phyloP scores from a whole-genome alignment of 768 basidiomycete species.

The Daedaleopsis sinensis region DNA sequence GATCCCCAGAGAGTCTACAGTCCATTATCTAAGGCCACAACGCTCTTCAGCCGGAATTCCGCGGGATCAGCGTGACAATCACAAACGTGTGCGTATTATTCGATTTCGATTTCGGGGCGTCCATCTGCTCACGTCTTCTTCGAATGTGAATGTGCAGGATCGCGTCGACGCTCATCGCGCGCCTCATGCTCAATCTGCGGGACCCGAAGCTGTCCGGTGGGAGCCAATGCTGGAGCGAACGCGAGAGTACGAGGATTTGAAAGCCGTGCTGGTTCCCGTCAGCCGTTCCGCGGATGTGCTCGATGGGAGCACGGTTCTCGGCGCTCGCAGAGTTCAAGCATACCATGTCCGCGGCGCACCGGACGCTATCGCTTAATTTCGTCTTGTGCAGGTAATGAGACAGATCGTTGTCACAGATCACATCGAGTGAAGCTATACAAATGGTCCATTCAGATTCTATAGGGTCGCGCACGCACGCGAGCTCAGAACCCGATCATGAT shows the following conservation, averaged over 20 bases:
- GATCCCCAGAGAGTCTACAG: neutral
- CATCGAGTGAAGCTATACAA: neutral
- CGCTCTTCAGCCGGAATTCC: neutral
- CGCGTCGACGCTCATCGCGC: constrained; percentile 14
- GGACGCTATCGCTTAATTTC: no score
- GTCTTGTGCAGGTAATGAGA: no score
- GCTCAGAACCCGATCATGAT: no score
- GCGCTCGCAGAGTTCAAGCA: no score
- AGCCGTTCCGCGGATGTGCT: no score
- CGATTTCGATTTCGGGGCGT: no score
- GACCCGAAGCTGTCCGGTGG: constrained; percentile 6
- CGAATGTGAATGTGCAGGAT: constrained; percentile 2
- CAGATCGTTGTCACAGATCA: no score
- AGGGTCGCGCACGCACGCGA: neutral
- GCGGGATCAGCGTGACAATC: constrained; percentile 12
- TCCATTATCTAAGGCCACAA: neutral
- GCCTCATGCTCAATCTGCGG: constrained; percentile 19
- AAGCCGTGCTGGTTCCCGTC: no score
- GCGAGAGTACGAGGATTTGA: no score
- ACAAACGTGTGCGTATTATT: constrained; percentile 7
- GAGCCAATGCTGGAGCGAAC: no score
- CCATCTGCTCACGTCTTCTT: neutral
- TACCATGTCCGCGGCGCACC: no score
- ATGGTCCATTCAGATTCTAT: neutral
- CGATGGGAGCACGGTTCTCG: no score